Percentiles rank a stretch among this genome's conserved stretches.
phyloP scores from a whole-genome alignment of 768 basidiomycete genomes.

The Tylopilus felleus region DNA sequence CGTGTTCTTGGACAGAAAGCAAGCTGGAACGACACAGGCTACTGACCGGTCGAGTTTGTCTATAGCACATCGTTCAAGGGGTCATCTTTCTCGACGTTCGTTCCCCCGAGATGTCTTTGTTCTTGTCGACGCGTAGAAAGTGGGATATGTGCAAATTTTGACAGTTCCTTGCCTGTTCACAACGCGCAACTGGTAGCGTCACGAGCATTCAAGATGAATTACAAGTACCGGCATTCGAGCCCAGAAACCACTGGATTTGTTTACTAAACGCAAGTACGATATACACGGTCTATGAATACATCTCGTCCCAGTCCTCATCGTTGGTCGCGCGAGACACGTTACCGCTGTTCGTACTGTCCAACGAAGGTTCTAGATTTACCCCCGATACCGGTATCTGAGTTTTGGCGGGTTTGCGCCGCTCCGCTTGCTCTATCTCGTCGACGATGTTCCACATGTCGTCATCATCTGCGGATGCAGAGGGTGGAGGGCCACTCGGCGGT shows the following conservation, averaged over 20 bases:
- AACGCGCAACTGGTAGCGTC: no score
- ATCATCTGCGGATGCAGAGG: conserved; percentile 34
- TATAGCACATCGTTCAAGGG: no score
- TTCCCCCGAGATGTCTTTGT: no score
- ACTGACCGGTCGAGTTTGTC: not conserved
- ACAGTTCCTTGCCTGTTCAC: no score
- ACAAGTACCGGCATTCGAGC: no score
- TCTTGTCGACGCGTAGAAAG: no score
- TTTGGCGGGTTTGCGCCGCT: conserved; percentile 2
- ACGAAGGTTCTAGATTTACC: conserved; percentile 15
- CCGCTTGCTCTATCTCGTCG: conserved; percentile 46
- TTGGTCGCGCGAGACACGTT: conserved; percentile 30
- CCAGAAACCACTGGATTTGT: not conserved
- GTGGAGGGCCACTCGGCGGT: not conserved
- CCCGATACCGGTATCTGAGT: conserved; percentile 25
- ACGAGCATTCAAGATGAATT: no score
- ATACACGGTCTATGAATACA: conserved; percentile 45
- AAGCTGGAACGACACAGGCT: not conserved
- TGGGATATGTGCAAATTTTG: no score
- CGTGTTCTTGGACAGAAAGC: conserved; percentile 2
- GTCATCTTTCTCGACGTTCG: no score
- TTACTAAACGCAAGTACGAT: not conserved
- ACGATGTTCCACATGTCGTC: conserved; percentile 75
- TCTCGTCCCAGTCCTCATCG: conserved; percentile 61
- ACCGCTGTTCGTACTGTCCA: conserved; percentile 6